A percentile compares a stretch with the other conserved stretches of the same genome.
Evolutionary conservation across 108 stramenopile genomes (phyloP).

Genomic region (Stephanodiscus triporus): DNA sequence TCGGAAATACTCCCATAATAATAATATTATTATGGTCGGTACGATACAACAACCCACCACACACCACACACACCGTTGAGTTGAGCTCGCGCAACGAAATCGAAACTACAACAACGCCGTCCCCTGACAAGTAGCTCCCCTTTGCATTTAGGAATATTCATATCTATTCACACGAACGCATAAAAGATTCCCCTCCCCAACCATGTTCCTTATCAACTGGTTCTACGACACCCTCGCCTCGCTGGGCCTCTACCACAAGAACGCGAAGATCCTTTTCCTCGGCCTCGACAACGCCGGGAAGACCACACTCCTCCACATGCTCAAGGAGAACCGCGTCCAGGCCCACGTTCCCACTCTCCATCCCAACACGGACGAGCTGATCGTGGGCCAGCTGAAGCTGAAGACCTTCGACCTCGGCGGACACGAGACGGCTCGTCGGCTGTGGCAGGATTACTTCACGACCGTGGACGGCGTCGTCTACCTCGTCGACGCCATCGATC

Average conservation of each 20-base stretch:
- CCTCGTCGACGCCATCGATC: slow-evolving; percentile 94
- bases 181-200: neutral
- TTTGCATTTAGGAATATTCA: too few relatives aligned
- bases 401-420: slow-evolving; percentile 97
- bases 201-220: slow-evolving; percentile 86
- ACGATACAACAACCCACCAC: too few relatives aligned
- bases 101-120: too few relatives aligned
- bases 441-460: slow-evolving; percentile 97
- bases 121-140: too few relatives aligned
- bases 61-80: too few relatives aligned
- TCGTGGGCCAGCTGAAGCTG: slow-evolving; percentile 92
- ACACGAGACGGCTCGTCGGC: slow-evolving; percentile 89
- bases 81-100: too few relatives aligned
- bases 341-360: slow-evolving; percentile 95
- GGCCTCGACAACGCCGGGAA: slow-evolving; percentile 98
- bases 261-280: slow-evolving; percentile 99
- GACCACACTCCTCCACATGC: slow-evolving; percentile 95
- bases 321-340: slow-evolving; percentile 95
- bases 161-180: neutral
- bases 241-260: slow-evolving; percentile 97
- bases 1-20: too few relatives aligned
- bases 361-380: slow-evolving; percentile 93
- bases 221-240: slow-evolving; percentile 89
- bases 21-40: too few relatives aligned
- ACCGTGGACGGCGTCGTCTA: slow-evolving; percentile 99